Base-by-base conservation (phyloP, 73 alveolate species). In the Paraurostyla sp. region DNA sequence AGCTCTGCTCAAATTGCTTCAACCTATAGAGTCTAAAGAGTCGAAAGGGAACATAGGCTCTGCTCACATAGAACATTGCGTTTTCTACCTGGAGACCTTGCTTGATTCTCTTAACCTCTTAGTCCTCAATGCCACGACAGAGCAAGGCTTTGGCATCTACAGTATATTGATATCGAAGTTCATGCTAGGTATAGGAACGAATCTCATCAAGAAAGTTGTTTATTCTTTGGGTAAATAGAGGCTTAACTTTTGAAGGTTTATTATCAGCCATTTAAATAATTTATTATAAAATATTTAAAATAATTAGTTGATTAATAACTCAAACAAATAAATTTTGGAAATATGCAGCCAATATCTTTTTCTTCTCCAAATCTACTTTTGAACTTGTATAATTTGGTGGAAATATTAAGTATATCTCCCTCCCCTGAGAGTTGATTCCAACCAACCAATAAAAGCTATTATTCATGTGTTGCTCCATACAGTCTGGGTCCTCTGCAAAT, bases 371-470 rank as follows among this genome's bases (percentile, higher is more conserved):
- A 11, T 85, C 88, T 7, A 85, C 88, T 57, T 71, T 85, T 13
- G 40, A 20, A 30, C 50, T n/a, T 42, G 83, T n/a, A n/a, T 68
- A 76, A 25, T 75, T 45, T 18, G 85, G 82, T 30, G 93, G 86
- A 41, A 87, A 87, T 0, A 87, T 56, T 25, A 87, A 38, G 35
- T 87, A 87, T 32, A 87, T 52, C 76, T 87, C 93, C 46, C 93
- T 48, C 43, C 93, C 93, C 9, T 33, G 4, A n/a, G 89, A 73
- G 30, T 76, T 87, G 18, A 87, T 33, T n/a, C 93, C 93, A 18
- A 58, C 65, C 15, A 87, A 35, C 93, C 93, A 87, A 33, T 76
- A 76, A 23, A 71, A 42, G 1, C 84, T 45, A n/a, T 48, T 56
- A 49, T 87, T 87, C 93, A 87, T 87, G 42, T 71, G 80, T 36